A percentile compares a stretch with the other conserved stretches of the same genome.
phyloP scores from a whole-genome alignment of 2,329 filamentous ascomycete species.

The Zymoseptoria crescenta region DNA sequence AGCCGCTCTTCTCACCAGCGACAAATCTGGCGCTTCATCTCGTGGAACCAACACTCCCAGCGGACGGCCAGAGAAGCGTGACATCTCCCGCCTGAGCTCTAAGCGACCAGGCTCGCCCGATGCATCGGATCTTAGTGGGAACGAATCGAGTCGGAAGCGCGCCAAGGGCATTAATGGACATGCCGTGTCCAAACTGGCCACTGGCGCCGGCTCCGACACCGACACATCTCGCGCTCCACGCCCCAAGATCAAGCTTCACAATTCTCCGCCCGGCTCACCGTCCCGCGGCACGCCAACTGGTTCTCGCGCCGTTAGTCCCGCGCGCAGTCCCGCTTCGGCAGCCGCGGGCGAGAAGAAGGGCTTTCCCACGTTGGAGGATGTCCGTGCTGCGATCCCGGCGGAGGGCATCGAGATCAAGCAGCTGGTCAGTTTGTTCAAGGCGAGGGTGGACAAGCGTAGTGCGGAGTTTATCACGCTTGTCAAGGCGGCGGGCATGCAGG shows the following conservation, averaged over 20 bases:
- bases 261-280: slow-evolving; percentile 39
- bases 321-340: slow-evolving; percentile 11
- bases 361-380: slow-evolving; percentile 38
- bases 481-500: slow-evolving; percentile 29
- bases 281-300: slow-evolving; percentile 27
- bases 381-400: slow-evolving; percentile 37
- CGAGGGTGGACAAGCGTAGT: slow-evolving; percentile 32
- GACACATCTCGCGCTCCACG: slow-evolving; percentile 58
- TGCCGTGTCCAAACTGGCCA: slow-evolving; percentile 28
- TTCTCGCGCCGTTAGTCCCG: slow-evolving; percentile 29
- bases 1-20: slow-evolving; percentile 38
- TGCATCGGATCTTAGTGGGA: slow-evolving; percentile 82
- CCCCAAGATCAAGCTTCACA: slow-evolving; percentile 49
- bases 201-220: slow-evolving; percentile 55
- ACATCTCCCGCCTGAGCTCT: slow-evolving; percentile 43
- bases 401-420: slow-evolving; percentile 37
- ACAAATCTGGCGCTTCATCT: slow-evolving; percentile 51
- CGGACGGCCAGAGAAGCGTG: slow-evolving; percentile 47
- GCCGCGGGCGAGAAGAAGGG: slow-evolving; percentile 2
- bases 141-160: slow-evolving; percentile 78
- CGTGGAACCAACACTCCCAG: slow-evolving; percentile 65
- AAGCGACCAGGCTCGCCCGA: slow-evolving; percentile 84
- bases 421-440: slow-evolving; percentile 37
- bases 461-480: slow-evolving; percentile 38
- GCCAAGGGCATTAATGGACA: slow-evolving; percentile 33